Evolutionary conservation across 495 filamentous ascomycete genomes (phyloP), one percentile per base, ranked within the genome.

Genomic region (Pyrenula massariospora): DNA sequence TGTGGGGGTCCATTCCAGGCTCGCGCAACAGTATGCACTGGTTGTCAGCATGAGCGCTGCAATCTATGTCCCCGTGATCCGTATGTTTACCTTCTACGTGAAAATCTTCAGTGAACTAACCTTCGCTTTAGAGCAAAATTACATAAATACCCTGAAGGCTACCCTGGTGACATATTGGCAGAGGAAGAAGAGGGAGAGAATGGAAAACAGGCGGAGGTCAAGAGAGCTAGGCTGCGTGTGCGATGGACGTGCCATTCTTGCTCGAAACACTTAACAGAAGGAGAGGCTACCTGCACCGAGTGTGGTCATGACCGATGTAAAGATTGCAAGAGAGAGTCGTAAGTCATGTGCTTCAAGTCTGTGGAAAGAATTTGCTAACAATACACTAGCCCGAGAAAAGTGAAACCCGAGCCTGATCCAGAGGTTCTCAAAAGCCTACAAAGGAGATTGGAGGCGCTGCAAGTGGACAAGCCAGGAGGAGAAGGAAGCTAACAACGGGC

Each of bases 21-120:
- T 10, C 68, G 75, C 31, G 69, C 73, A 25, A 86, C 82, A 63
- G 75, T 84, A 54, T 95, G 91, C 65, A 68, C 70, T 12, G 79
- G 75, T 56, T 95, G 90, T 66, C 74, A 74, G 48, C 91, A 96
- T 70, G 63, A 77, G 23, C 85, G 88, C 42, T 95, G 91, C 79
- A 86, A 81, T 60, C 80, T 78, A 56, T 95, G 90, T 69, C 89
- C 88, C 12, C 73, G 90, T 48, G 84, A 89, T 57, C 88, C 89
- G 85, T 90, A 82, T 68, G 86, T 83, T 22, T 54, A 15, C 10
- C 20, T 11, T 11, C 20, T 25, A 22, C 22, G 10, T 24, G 10
- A 2, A 3, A 24, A 24, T 52, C 31, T 36, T 58, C 58, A 62
- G 58, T 57, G 25, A 21, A 54, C 59, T 56, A 56, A 20, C 22